Evolutionary conservation across 805 yeast species (phyloP), one percentile per base, ranked within the genome.

Genomic region (Komagataella mondaviorum): DNA sequence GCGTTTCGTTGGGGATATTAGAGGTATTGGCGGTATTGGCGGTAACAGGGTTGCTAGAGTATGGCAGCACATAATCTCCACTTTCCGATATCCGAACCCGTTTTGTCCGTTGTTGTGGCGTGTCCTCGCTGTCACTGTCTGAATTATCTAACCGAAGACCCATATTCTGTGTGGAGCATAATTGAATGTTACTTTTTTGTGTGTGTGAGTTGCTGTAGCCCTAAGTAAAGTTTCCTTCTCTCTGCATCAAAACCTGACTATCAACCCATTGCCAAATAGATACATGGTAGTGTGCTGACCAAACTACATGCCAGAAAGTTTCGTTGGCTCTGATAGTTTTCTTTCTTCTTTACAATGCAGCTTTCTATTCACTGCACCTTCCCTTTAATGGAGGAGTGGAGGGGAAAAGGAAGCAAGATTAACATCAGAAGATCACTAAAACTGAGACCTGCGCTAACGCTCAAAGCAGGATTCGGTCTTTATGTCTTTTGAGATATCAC

Each of bases 311-410:
- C 20, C 20, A 17, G 18, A n/a, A 36, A 52, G 46, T 50, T 47
- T 52, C 51, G 48, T 48, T 44, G 39, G 39, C n/a, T 14, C 45
- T 48, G 6, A 39, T n/a, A 50, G 53, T 55, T 56, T 52, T 52
- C 55, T 53, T 54, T 56, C 63, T 56, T 30, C 39, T 59, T 59
- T 71, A 69, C 68, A 69, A 71, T 70, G 66, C 60, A 59, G 73
- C 71, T 62, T 61, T 65, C 73, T 67, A 69, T 69, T 68, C 72
- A 69, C 73, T 69, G 73, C 71, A 65, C 68, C 69, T 60, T 59
- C 60, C 62, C 54, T 55, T 54, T 48, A 47, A 57, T 68, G 66
- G 67, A 58, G 60, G 70, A 67, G 56, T 65, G 72, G 73, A 69
- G 73, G 73, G 73, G 73, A 69, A 69, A 68, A 67, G 73, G 62